A percentile compares a stretch with the other conserved stretches of the same genome.
These are phyloP conservation scores for Candida oleophila DNA, from an alignment of 805 yeast genomes.

Conservation along the genomic window DNA sequence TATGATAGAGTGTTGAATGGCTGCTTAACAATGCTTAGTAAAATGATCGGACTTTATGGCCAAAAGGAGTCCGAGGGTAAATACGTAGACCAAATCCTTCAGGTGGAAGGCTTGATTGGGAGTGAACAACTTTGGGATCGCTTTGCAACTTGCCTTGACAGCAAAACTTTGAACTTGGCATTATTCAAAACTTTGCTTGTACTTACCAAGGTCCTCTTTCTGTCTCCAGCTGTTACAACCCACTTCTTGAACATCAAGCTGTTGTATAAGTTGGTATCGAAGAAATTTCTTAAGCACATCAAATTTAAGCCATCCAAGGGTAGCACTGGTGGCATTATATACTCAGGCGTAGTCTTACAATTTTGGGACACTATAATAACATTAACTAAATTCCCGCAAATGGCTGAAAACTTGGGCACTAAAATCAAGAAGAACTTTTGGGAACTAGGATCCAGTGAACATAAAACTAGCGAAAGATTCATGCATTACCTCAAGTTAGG, in stretches of 20 bases:
- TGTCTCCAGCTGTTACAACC: slow-evolving; percentile 13
- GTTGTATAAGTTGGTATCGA: slow-evolving; percentile 41
- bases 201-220: slow-evolving; percentile 20
- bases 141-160: slow-evolving; percentile 21
- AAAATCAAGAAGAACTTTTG: slow-evolving; percentile 52
- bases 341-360: slow-evolving; percentile 46
- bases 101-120: slow-evolving; percentile 21
- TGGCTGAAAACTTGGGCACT: slow-evolving; percentile 10
- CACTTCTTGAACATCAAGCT: slow-evolving; percentile 11
- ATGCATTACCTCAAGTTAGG: slow-evolving; percentile 50
- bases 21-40: slow-evolving; percentile 48
- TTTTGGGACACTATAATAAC: slow-evolving; percentile 48
- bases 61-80: slow-evolving; percentile 12
- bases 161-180: slow-evolving; percentile 26
- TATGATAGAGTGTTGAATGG: slow-evolving; percentile 57
- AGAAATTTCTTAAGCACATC: slow-evolving; percentile 43
- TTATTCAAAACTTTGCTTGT: slow-evolving; percentile 29
- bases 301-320: slow-evolving; percentile 27
- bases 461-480: slow-evolving; percentile 42
- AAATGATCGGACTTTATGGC: slow-evolving; percentile 21
- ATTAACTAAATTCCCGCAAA: slow-evolving; percentile 29
- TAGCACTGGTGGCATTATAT: slow-evolving; percentile 34
- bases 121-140: slow-evolving; percentile 35
- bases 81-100: slow-evolving; percentile 8
- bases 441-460: slow-evolving; percentile 45